These are phyloP conservation scores for Ophiostoma australiae DNA, from an alignment of 2,329 filamentous ascomycete genomes.

Conservation along the genomic window DNA sequence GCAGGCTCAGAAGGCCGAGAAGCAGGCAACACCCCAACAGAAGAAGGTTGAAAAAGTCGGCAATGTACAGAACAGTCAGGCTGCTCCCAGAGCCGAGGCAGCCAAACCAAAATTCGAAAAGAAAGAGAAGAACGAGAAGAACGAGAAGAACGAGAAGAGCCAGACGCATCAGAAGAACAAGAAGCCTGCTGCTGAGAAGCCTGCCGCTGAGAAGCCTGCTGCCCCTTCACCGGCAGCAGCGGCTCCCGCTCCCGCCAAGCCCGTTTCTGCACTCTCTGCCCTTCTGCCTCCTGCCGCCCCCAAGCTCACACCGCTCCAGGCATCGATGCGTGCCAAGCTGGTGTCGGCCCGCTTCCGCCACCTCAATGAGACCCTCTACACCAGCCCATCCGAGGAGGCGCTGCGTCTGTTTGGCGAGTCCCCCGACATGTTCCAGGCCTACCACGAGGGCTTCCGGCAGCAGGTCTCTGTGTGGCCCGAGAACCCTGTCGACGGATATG, in stretches of 20 bases:
- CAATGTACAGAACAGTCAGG: neutral
- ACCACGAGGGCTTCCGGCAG: constrained; percentile 91
- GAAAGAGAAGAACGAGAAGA: constrained; percentile 10
- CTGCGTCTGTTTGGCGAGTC: constrained; percentile 75
- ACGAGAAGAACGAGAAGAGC: neutral
- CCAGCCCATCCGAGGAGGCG: constrained; percentile 78
- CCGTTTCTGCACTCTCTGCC: constrained; percentile 36
- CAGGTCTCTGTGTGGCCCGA: constrained; percentile 96
- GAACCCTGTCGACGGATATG: constrained; percentile 89
- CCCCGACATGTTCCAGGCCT: constrained; percentile 92
- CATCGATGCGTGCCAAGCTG: constrained; percentile 90
- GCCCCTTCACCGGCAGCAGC: constrained; percentile 12
- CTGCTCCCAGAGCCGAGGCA: neutral
- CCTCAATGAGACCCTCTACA: constrained; percentile 95
- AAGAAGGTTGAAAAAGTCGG: neutral
- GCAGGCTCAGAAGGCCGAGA: constrained; percentile 4
- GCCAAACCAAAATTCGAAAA: constrained; percentile 20
- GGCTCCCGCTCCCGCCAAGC: neutral
- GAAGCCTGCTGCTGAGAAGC: constrained; percentile 21
- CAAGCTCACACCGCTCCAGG: constrained; percentile 82
- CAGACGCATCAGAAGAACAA: neutral
- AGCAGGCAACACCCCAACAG: neutral
- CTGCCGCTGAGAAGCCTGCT: constrained; percentile 22
- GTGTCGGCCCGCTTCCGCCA: constrained; percentile 94
- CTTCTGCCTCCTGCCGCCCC: constrained; percentile 39